Conservation (phyloP, 2,329 filamentous ascomycete genomes). For the Ophiostoma angusticollis region DNA sequence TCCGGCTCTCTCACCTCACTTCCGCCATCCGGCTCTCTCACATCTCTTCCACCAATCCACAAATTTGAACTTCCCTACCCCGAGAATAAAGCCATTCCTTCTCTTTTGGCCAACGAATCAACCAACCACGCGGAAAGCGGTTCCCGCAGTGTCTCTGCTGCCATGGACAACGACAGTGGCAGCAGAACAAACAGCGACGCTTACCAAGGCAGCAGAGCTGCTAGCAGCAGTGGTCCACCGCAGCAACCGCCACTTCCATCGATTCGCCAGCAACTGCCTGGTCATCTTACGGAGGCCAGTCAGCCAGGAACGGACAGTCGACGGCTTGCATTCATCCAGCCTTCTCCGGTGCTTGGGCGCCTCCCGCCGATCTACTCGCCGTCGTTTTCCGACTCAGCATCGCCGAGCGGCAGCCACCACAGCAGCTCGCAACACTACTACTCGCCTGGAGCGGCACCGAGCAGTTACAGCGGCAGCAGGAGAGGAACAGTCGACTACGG, state of each 20-base stretch:
- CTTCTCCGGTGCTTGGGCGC: conserved; percentile 22
- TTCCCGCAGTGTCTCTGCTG: too few species aligned
- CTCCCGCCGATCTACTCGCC: conserved; percentile 29
- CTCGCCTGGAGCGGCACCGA: conserved; percentile 16
- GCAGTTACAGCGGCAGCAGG: conserved; percentile 11
- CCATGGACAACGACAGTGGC: not conserved
- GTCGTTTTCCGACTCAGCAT: conserved; percentile 37
- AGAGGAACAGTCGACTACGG: conserved; percentile 29
- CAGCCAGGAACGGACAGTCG: not conserved
- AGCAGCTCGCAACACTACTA: conserved; percentile 25
- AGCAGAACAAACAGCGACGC: not conserved
- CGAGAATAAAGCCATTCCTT: too few species aligned
- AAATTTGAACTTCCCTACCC: too few species aligned
- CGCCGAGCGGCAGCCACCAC: conserved; percentile 26
- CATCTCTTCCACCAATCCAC: too few species aligned
- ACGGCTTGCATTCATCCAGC: conserved; percentile 12
- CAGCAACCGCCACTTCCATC: not conserved
- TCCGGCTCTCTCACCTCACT: too few species aligned
- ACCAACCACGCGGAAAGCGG: too few species aligned
- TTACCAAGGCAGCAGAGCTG: not conserved
- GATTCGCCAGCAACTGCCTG: not conserved
- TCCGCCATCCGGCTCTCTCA: too few species aligned
- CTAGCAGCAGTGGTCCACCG: not conserved
- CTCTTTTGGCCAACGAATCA: too few species aligned
- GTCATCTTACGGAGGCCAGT: not conserved